Conservation (phyloP, 2,329 filamentous ascomycete genomes). For the Penicillium sp. region DNA sequence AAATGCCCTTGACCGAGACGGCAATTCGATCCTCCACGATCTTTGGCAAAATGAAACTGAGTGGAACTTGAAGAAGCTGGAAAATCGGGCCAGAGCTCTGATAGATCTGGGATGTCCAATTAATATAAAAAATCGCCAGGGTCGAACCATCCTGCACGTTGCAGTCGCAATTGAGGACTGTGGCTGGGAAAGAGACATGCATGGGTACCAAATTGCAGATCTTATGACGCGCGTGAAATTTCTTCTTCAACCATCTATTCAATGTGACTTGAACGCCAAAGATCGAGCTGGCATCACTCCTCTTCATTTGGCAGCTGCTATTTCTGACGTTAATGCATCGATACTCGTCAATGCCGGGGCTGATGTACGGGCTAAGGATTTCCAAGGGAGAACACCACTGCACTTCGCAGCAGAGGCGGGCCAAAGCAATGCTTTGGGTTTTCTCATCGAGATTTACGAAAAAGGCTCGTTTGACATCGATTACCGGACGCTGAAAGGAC, state of each 20-base stretch:
- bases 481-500: constrained; percentile 2
- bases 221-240: constrained; percentile 4
- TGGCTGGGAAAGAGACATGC: neutral
- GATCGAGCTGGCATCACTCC: constrained; percentile 7
- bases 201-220: constrained; percentile 1
- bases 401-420: constrained; percentile 14
- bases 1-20: neutral
- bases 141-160: neutral
- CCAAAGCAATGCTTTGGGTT: constrained; percentile 12
- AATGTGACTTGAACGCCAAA: neutral
- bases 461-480: constrained; percentile 2
- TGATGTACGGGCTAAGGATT: constrained; percentile 1
- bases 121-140: neutral
- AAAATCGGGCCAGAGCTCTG: neutral
- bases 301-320: constrained; percentile 12
- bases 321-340: constrained; percentile 2
- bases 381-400: constrained; percentile 3
- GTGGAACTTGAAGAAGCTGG: neutral
- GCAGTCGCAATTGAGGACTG: constrained; percentile 4
- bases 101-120: neutral
- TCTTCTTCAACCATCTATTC: constrained; percentile 1
- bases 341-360: constrained; percentile 10
- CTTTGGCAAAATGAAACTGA: neutral
- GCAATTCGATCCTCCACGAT: constrained; percentile 5
- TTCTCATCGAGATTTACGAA: constrained; percentile 7